Evolutionary conservation across 2,329 filamentous ascomycete species (phyloP).

Genomic region (Colletotrichum theobromicola): DNA sequence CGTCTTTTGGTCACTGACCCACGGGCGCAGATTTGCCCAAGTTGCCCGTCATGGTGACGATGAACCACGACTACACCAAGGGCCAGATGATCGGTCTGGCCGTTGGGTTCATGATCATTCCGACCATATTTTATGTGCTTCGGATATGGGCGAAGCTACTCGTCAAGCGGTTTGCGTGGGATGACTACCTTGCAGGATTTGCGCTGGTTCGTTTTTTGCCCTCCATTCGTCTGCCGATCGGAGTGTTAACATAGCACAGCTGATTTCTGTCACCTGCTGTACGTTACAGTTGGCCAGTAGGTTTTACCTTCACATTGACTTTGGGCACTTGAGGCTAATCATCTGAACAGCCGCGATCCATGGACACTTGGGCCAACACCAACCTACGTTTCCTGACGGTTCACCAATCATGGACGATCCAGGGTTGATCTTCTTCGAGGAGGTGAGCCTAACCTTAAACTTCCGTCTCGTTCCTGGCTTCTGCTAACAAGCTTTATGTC

Average conservation of each 20-base stretch:
- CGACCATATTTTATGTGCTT: constrained; percentile 7
- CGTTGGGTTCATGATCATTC: constrained; percentile 16
- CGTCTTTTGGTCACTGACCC: background rate
- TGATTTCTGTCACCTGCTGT: constrained; percentile 11
- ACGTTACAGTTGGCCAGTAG: constrained; percentile 10
- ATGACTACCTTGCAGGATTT: constrained; percentile 16
- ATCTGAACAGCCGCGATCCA: background rate
- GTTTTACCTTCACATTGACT: background rate
- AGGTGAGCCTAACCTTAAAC: background rate
- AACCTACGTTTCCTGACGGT: constrained; percentile 14
- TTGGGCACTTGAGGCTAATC: background rate
- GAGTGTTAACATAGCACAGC: background rate
- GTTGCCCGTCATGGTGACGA: background rate
- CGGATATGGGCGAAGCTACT: constrained; percentile 21
- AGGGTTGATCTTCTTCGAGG: constrained; percentile 16
- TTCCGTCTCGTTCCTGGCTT: background rate
- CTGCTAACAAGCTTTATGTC: background rate
- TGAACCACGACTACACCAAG: constrained; percentile 17
- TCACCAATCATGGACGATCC: constrained; percentile 19
- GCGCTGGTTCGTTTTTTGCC: constrained; percentile 1
- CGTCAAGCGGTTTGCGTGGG: constrained; percentile 16
- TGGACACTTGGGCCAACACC: constrained; percentile 16
- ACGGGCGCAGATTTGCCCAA: background rate
- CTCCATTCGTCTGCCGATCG: background rate
- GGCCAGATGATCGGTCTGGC: constrained; percentile 20